Evolutionary conservation across 148 eudicot species (phyloP).

Genomic region (Tetragonia tetragonoides): DNA sequence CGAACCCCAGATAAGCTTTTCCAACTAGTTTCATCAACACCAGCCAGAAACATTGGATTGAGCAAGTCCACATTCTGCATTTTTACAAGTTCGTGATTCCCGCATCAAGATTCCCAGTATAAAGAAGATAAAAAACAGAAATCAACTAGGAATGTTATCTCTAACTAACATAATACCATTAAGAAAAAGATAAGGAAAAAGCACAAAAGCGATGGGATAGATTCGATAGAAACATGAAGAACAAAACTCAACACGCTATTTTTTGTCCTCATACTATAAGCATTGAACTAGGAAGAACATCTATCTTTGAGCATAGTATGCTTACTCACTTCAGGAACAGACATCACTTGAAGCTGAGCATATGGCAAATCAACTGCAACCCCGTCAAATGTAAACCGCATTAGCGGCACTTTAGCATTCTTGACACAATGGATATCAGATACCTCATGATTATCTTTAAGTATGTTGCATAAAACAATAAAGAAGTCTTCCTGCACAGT

Average conservation of each 20-base stretch:
- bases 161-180: neutral
- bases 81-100: neutral
- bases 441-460: slow-evolving; percentile 42
- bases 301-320: neutral
- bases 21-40: slow-evolving; percentile 64
- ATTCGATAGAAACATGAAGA: neutral
- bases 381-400: slow-evolving; percentile 57
- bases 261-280: neutral
- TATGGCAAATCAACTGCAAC: slow-evolving; percentile 54
- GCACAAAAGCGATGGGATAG: no score
- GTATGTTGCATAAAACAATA: slow-evolving; percentile 47
- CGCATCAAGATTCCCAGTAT: neutral
- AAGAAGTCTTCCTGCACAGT: slow-evolving; percentile 57
- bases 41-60: slow-evolving; percentile 33
- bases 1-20: slow-evolving; percentile 60
- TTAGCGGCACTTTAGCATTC: slow-evolving; percentile 60
- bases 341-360: slow-evolving; percentile 47
- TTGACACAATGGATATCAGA: slow-evolving; percentile 51
- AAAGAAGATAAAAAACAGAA: neutral
- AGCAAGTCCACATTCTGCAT: slow-evolving; percentile 53
- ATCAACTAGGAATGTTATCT: neutral
- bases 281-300: neutral
- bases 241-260: no score
- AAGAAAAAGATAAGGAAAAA: neutral
- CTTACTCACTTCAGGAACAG: slow-evolving; percentile 52